Percentiles rank a stretch among this genome's conserved stretches.
Conservation (phyloP, 176 grass and related monocot genomes). For the Bolboschoenus planiculmis region DNA sequence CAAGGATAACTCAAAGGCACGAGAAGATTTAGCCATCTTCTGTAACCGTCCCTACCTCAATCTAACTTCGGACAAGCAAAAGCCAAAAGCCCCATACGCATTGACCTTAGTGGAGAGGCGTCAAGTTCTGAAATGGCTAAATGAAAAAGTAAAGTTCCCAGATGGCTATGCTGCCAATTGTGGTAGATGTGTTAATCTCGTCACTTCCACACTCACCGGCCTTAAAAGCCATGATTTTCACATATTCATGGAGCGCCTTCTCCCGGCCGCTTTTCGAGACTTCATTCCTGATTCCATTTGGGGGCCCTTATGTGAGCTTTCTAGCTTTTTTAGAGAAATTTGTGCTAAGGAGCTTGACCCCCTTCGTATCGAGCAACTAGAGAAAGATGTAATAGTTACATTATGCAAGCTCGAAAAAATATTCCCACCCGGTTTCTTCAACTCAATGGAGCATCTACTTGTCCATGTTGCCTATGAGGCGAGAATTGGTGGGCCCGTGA, state of each 20-base stretch:
- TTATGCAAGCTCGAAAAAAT: slow-evolving; percentile 16
- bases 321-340: slow-evolving; percentile 18
- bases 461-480: slow-evolving; percentile 17
- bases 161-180: slow-evolving; percentile 19
- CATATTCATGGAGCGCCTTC: too few species aligned
- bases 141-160: neutral
- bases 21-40: too few species aligned
- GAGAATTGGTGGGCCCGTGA: neutral
- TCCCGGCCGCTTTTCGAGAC: too few species aligned
- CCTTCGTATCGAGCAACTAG: neutral
- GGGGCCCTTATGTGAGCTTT: neutral
- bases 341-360: neutral
- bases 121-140: neutral
- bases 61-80: too few species aligned
- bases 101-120: too few species aligned
- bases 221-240: too few species aligned
- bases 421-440: slow-evolving; percentile 24
- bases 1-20: too few species aligned
- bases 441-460: slow-evolving; percentile 20
- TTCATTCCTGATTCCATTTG: neutral
- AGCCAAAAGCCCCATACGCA: too few species aligned
- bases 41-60: too few species aligned
- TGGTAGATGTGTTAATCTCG: neutral
- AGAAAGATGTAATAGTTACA: neutral
- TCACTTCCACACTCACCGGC: neutral